phyloP scores from a whole-genome alignment of 108 stramenopile genomes.

The Nitzschia palea region DNA sequence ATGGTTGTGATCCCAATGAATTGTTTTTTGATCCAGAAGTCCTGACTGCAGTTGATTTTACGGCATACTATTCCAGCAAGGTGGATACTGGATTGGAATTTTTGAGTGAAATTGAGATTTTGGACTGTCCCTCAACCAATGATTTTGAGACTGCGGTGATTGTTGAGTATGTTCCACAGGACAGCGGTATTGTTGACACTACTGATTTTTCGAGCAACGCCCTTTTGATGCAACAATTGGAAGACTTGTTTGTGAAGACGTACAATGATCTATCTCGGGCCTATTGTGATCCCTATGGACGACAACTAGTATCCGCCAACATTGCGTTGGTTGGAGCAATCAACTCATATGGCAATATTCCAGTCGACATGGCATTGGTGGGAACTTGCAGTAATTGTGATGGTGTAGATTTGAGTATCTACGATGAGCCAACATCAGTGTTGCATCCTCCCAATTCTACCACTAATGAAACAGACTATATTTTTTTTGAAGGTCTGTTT shows the following conservation, averaged over 20 bases:
- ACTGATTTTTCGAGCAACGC: background rate
- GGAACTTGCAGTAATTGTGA: background rate
- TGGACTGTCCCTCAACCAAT: background rate
- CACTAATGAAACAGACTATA: background rate
- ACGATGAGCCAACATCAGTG: background rate
- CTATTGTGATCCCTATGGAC: background rate
- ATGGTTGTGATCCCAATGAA: too few species aligned
- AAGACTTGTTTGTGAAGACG: background rate
- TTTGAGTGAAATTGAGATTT: background rate
- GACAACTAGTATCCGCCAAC: background rate
- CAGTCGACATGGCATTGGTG: background rate
- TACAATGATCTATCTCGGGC: background rate
- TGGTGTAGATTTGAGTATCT: background rate
- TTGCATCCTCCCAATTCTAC: background rate
- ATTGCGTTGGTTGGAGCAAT: background rate
- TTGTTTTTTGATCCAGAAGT: too few species aligned
- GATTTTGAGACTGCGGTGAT: background rate
- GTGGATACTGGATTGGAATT: too few species aligned
- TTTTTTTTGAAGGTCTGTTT: background rate
- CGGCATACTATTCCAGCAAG: too few species aligned
- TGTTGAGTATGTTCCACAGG: background rate
- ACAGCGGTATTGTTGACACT: background rate
- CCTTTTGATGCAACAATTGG: background rate
- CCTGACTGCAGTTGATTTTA: too few species aligned
- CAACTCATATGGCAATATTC: background rate